phyloP scores from a whole-genome alignment of 2,329 filamentous ascomycete species.

The Fusarium vanettenii region DNA sequence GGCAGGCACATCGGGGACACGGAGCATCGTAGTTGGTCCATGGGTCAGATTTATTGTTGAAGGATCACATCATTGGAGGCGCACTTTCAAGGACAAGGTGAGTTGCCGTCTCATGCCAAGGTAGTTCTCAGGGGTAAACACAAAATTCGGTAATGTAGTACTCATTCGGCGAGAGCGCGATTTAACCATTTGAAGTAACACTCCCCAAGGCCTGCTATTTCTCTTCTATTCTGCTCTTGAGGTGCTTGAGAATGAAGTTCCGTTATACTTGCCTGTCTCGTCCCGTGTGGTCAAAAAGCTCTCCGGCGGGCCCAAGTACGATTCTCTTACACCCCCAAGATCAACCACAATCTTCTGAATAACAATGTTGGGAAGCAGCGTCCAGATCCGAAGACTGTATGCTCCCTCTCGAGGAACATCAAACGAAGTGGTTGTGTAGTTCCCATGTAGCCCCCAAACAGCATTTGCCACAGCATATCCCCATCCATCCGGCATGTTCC shows the following conservation, averaged over 20 bases:
- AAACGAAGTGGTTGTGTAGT: constrained; percentile 60
- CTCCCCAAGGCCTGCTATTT: neutral
- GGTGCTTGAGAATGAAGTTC: constrained; percentile 17
- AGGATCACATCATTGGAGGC: neutral
- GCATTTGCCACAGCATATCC: constrained; percentile 53
- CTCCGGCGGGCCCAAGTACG: constrained; percentile 68
- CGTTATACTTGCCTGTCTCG: constrained; percentile 19
- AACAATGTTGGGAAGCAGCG: constrained; percentile 62
- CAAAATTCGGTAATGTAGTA: neutral
- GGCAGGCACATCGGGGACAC: neutral
- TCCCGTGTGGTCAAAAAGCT: constrained; percentile 54
- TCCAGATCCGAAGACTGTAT: constrained; percentile 64
- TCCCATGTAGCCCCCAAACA: constrained; percentile 58
- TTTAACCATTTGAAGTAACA: neutral
- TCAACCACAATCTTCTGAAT: constrained; percentile 68
- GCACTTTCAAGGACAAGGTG: neutral
- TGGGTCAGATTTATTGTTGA: neutral
- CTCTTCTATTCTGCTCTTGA: neutral
- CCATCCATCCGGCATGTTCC: constrained; percentile 31
- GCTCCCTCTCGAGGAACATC: constrained; percentile 54
- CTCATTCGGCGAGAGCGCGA: neutral
- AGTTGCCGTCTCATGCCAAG: neutral
- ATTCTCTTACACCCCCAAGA: constrained; percentile 64
- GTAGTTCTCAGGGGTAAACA: neutral
- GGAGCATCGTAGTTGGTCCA: neutral